These are phyloP conservation scores for Colletotrichum sp. DNA, from an alignment of 2,329 filamentous ascomycete species.

Conservation along the genomic window DNA sequence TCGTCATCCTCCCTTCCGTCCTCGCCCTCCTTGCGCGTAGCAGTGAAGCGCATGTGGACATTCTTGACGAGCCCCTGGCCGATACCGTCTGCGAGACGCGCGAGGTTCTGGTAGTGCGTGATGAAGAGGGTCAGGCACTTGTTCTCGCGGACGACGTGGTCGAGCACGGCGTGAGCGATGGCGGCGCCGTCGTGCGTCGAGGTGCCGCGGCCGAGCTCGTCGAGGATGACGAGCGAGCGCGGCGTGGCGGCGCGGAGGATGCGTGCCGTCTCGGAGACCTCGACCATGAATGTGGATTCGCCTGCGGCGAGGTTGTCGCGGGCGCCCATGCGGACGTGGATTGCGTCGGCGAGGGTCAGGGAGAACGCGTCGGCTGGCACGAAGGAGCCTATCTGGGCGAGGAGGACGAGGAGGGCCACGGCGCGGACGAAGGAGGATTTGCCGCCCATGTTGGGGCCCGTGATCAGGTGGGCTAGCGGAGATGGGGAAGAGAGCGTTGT, in stretches of 20 bases:
- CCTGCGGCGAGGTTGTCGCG: conserved; percentile 95
- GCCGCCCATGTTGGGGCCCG: conserved; percentile 98
- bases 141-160: conserved; percentile 78
- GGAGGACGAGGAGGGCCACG: conserved; percentile 88
- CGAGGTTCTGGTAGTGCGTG: conserved; percentile 93
- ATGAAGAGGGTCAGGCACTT: conserved; percentile 90
- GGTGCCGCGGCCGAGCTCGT: conserved; percentile 93
- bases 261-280: conserved; percentile 88
- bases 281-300: conserved; percentile 98
- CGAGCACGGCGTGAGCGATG: conserved; percentile 90
- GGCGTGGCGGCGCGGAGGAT: conserved; percentile 90
- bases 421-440: conserved; percentile 98
- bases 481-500: conserved; percentile 71
- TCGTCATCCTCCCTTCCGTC: conserved; percentile 13
- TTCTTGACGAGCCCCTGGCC: conserved; percentile 70
- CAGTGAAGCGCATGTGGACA: conserved; percentile 90
- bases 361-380: conserved; percentile 79
- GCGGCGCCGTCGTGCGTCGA: conserved; percentile 95
- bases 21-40: conserved; percentile 28
- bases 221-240: conserved; percentile 85
- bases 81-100: conserved; percentile 72
- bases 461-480: conserved; percentile 82
- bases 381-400: conserved; percentile 94
- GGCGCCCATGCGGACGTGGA: conserved; percentile 95
- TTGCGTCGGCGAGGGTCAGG: conserved; percentile 86